Conservation (phyloP, 2,329 filamentous ascomycete species). For the Mollisia scopiformis region DNA sequence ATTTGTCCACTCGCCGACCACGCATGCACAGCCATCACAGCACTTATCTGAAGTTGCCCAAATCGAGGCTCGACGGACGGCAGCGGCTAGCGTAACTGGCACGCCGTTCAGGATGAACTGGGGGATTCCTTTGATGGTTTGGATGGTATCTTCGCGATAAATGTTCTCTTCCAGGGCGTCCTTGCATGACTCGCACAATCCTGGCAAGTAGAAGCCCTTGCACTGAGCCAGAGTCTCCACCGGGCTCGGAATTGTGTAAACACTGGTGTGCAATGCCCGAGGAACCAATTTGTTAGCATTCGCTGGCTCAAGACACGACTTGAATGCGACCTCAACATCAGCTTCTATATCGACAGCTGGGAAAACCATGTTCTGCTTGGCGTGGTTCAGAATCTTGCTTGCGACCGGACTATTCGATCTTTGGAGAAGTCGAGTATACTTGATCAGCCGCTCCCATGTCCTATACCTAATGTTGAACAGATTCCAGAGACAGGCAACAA, state of each 20-base stretch:
- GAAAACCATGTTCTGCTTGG: not conserved
- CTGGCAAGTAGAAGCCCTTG: too few relatives aligned
- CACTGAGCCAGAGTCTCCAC: not conserved
- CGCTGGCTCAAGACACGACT: not conserved
- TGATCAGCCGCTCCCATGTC: slow-evolving; percentile 12
- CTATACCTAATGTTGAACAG: slow-evolving; percentile 6
- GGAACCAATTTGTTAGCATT: not conserved
- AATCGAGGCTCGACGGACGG: too few relatives aligned
- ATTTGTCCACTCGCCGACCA: too few relatives aligned
- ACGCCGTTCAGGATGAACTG: too few relatives aligned
- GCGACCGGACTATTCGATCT: not conserved
- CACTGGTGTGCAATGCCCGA: not conserved
- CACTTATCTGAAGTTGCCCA: too few relatives aligned
- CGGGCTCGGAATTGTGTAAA: not conserved
- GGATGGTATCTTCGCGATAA: too few relatives aligned
- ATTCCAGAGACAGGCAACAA: slow-evolving; percentile 2
- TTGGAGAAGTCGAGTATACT: not conserved
- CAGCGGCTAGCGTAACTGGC: too few relatives aligned
- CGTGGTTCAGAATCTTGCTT: not conserved
- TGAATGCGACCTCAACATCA: not conserved
- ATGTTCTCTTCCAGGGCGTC: too few relatives aligned
- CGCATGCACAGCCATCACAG: too few relatives aligned
- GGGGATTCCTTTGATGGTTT: too few relatives aligned
- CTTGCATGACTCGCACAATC: too few relatives aligned
- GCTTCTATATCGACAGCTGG: not conserved